Evolutionary conservation across 2,329 filamentous ascomycete species (phyloP), one percentile per base, ranked within the genome.

Genomic region (Colletotrichum brevisporum): DNA sequence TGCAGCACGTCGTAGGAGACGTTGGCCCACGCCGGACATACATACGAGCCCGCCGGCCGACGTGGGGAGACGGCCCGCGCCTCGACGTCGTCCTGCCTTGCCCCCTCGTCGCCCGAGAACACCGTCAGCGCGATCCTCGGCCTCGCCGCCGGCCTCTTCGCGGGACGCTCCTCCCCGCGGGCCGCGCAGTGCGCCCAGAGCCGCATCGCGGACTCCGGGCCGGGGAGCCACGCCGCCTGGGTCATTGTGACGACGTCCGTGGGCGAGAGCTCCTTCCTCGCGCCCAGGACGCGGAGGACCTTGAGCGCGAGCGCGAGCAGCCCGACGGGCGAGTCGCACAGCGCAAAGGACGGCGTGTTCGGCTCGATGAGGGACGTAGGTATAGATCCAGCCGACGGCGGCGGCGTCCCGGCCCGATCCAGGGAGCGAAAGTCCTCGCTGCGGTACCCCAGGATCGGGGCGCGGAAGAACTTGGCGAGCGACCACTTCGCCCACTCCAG

Each of bases 221-320:
- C 90, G 0, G 90, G 90, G 1, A 92, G 78, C 91, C 90, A 92
- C 24, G 89, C 86, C 31, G 92, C 78, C 75, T 88, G 86, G 1
- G 88, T 86, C 73, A 90, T 81, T 18, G 88, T 88, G 67, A 92
- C 82, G 26, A 92, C 81, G 63, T 91, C 88, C 15, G 82, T 79
- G 4, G 82, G 79, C 2, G 82, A 81, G 58, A 88, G 81, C 16
- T 80, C 78, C 63, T 81, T 78, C 5, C 71, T 76, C 0, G 83
- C 80, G 3, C 79, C 81, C 4, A 82, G 75, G 1, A 80, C 77
- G 16, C 82, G 80, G 59, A 89, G 76, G 2, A 81, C 78, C 73
- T 83, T 84, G 67, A 89, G 75, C 5, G 89, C 81, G 70, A 88
- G 85, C 36, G 88, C 85, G 9, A 91, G 78, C 8, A 90, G 76